phyloP scores from a whole-genome alignment of 306 rosid genomes.

The Potentilla sterilis region DNA sequence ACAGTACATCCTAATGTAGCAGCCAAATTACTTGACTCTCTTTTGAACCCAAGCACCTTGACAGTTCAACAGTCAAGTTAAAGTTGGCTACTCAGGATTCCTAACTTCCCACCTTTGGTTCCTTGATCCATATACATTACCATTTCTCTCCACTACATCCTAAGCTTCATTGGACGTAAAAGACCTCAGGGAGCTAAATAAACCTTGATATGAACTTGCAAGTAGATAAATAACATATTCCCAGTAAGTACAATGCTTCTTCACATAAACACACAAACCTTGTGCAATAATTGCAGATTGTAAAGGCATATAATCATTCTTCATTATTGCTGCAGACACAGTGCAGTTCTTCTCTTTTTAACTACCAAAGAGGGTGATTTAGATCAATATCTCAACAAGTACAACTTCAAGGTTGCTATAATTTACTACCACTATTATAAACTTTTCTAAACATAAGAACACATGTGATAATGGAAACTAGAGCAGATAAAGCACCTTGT shows the following conservation, averaged over 20 bases:
- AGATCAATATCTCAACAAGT: constrained; percentile 19
- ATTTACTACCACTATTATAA: constrained; percentile 14
- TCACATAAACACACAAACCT: neutral
- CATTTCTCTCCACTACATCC: neutral
- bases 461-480: constrained; percentile 42
- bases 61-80: neutral
- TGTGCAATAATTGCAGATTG: neutral
- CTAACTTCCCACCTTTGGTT: neutral
- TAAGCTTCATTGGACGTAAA: neutral
- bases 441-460: constrained; percentile 45
- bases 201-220: neutral
- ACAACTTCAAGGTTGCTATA: constrained; percentile 18
- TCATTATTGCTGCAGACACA: constrained; percentile 7
- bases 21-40: neutral
- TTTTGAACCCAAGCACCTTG: neutral
- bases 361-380: neutral
- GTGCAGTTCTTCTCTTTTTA: neutral
- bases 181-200: too few relatives aligned
- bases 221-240: neutral
- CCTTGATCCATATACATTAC: neutral
- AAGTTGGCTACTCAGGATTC: neutral
- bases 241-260: neutral
- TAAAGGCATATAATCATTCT: neutral
- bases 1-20: neutral
- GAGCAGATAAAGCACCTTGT: constrained; percentile 51